A percentile compares a stretch with the other conserved stretches of the same genome.
phyloP scores from a whole-genome alignment of 2,329 filamentous ascomycete species.

The Ophiostoma novo-ulmi region DNA sequence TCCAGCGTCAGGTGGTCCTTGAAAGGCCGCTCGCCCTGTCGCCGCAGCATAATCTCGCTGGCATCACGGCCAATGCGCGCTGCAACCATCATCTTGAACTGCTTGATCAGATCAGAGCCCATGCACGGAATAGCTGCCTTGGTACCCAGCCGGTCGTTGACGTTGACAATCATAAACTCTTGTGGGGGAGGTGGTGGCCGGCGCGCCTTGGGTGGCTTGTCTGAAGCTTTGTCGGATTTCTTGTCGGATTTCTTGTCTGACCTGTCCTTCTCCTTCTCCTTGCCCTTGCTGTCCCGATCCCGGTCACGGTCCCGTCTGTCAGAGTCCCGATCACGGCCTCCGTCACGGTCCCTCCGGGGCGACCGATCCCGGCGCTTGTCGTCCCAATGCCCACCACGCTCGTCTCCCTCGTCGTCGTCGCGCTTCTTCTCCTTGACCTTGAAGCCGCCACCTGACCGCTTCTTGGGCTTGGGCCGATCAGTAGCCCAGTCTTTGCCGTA shows the following conservation, averaged over 20 bases:
- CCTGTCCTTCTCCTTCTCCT: constrained; percentile 24
- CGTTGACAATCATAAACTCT: constrained; percentile 74
- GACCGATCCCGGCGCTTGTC: constrained; percentile 48
- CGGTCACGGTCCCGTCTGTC: constrained; percentile 18
- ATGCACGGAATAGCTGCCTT: constrained; percentile 90
- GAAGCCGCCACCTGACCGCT: constrained; percentile 42
- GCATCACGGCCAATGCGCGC: constrained; percentile 82
- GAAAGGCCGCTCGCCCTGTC: constrained; percentile 88
- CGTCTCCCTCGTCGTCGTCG: constrained; percentile 41
- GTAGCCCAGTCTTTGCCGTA: constrained; percentile 31
- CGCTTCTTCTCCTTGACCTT: constrained; percentile 55
- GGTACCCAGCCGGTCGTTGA: constrained; percentile 95
- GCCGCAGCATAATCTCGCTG: constrained; percentile 85
- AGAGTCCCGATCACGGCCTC: constrained; percentile 5
- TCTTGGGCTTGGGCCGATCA: constrained; percentile 30
- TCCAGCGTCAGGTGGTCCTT: constrained; percentile 83
- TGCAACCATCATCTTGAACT: constrained; percentile 89
- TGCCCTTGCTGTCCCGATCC: constrained; percentile 22
- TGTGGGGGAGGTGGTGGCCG: constrained; percentile 13
- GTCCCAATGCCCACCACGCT: constrained; percentile 27
- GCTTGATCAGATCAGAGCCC: constrained; percentile 72
- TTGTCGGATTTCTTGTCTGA: constrained; percentile 5
- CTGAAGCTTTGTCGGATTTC: constrained; percentile 48
- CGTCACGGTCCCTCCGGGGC: constrained; percentile 31
- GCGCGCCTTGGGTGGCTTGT: constrained; percentile 11